A percentile compares a stretch with the other conserved stretches of the same genome.
phyloP scores from a whole-genome alignment of 169 alveolate species.

The Plasmodium ovale region DNA sequence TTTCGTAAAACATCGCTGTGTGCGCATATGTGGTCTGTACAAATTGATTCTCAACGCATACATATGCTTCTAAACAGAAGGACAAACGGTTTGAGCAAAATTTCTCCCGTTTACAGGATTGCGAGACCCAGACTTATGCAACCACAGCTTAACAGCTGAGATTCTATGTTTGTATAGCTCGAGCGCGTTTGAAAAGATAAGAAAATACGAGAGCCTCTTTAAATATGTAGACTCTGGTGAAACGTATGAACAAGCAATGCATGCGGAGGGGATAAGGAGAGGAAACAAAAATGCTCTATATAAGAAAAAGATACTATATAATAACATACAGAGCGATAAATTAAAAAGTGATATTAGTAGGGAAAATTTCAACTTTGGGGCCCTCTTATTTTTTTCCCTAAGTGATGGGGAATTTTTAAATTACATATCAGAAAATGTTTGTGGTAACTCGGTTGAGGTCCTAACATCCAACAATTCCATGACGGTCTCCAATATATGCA shows the following conservation, averaged over 20 bases:
- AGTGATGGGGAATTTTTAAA: slow-evolving; percentile 70
- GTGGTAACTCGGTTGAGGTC: slow-evolving; percentile 71
- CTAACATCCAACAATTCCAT: slow-evolving; percentile 57
- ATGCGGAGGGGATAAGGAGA: not conserved
- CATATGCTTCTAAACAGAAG: too few relatives aligned
- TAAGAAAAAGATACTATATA: slow-evolving; percentile 30
- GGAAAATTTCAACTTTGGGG: slow-evolving; percentile 51
- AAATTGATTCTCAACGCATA: too few relatives aligned
- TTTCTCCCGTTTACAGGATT: slow-evolving; percentile 2
- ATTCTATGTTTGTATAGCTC: slow-evolving; percentile 65
- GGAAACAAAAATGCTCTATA: not conserved
- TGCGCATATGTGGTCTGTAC: not conserved
- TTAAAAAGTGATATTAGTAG: slow-evolving; percentile 26
- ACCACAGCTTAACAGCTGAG: slow-evolving; percentile 66
- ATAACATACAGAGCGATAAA: slow-evolving; percentile 32
- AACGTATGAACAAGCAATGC: not conserved
- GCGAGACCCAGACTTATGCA: slow-evolving; percentile 60
- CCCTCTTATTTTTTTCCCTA: slow-evolving; percentile 68
- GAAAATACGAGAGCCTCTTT: slow-evolving; percentile 28
- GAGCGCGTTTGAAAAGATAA: slow-evolving; percentile 45
- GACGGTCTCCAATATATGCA: slow-evolving; percentile 17
- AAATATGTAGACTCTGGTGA: slow-evolving; percentile 11
- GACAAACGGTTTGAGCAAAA: not conserved
- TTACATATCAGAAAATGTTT: slow-evolving; percentile 66
- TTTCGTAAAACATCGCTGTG: too few relatives aligned